Evolutionary conservation across 805 yeast species (phyloP).

Genomic region (Brettanomyces naardenensis): DNA sequence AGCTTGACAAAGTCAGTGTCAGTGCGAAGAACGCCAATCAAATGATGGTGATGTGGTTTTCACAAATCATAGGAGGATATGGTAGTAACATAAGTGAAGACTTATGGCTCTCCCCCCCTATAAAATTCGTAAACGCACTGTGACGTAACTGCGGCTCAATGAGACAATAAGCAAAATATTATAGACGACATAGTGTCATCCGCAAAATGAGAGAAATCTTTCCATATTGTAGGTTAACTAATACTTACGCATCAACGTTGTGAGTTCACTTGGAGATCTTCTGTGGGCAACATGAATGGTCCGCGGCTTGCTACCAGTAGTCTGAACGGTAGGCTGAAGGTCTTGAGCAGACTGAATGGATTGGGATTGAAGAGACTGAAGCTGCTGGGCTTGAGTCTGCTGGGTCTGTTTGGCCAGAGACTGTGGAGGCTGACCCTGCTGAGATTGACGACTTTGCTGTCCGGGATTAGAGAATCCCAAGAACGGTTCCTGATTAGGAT

Average conservation of each 20-base stretch:
- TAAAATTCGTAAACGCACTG: neutral
- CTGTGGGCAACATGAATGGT: conserved; percentile 92
- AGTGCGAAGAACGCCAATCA: no score
- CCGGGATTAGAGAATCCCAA: neutral
- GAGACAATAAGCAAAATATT: neutral
- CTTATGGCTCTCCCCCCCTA: no score
- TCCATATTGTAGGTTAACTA: conserved; percentile 4
- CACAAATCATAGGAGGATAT: no score
- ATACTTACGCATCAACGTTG: conserved; percentile 70
- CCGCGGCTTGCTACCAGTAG: conserved; percentile 35
- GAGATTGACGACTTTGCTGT: neutral
- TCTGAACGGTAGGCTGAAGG: conserved; percentile 17
- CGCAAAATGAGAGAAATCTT: no score
- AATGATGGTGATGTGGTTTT: no score
- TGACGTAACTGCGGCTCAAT: neutral
- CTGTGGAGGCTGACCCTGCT: neutral
- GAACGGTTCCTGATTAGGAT: no score
- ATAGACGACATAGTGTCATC: no score
- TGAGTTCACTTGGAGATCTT: conserved; percentile 90
- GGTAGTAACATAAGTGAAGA: no score
- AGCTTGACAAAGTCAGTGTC: no score
- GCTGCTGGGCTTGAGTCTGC: neutral
- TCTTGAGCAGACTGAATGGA: neutral
- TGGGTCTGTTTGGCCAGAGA: neutral
- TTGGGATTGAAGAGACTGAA: neutral